These are phyloP conservation scores for Coelastrella sp. DNA, from an alignment of 139 green algal genomes.

Conservation along the genomic window DNA sequence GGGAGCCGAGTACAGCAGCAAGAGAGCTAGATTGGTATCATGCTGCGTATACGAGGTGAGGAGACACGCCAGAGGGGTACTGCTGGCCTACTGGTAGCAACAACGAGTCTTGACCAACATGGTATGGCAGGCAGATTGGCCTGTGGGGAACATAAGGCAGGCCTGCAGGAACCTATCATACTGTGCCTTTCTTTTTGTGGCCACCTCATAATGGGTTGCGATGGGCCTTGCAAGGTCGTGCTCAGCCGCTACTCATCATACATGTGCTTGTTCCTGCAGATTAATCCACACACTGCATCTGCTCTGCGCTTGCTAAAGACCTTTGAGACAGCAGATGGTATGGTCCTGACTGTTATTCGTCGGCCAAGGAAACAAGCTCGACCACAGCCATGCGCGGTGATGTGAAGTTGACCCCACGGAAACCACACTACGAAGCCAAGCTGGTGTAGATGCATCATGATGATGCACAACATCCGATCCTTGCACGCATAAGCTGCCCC, in stretches of 20 bases:
- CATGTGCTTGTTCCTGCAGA: not conserved
- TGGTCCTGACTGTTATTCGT: not conserved
- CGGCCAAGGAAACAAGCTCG: not conserved
- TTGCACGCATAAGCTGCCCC: no score
- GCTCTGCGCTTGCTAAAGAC: not conserved
- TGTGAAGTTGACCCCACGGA: not conserved
- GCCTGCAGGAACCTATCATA: no score
- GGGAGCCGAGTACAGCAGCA: not conserved
- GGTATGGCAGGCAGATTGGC: not conserved
- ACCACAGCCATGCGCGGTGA: conserved; percentile 1
- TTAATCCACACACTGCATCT: not conserved
- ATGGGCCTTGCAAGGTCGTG: no score
- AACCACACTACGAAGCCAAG: no score
- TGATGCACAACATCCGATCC: no score
- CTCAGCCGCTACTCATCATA: no score
- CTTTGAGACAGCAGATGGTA: conserved; percentile 2
- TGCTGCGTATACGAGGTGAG: not conserved
- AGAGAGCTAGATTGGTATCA: not conserved
- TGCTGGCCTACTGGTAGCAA: not conserved
- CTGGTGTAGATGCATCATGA: no score
- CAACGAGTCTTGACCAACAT: not conserved
- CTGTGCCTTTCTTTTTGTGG: no score
- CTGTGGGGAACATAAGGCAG: not conserved
- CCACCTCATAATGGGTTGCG: no score
- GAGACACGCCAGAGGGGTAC: not conserved